phyloP scores from a whole-genome alignment of 495 filamentous ascomycete genomes.

The Gamarada debralockiae region DNA sequence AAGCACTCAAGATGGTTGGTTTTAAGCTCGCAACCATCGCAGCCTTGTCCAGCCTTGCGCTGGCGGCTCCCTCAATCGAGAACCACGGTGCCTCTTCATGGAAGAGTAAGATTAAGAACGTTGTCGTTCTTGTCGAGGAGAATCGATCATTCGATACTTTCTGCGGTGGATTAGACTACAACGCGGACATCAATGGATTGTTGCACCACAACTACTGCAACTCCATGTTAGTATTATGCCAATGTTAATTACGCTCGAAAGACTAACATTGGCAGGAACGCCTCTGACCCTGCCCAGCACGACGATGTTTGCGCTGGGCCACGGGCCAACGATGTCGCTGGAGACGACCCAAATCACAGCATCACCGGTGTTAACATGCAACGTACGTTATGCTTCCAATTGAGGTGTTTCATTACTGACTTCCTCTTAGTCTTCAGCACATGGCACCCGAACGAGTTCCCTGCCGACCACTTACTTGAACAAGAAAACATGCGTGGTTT shows the following conservation, averaged over 20 bases:
- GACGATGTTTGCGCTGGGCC: constrained; percentile 37
- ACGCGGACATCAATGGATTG: constrained; percentile 21
- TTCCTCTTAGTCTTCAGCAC: constrained; percentile 34
- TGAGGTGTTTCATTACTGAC: neutral
- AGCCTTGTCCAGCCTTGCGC: constrained; percentile 13
- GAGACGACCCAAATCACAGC: constrained; percentile 47
- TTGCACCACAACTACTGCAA: constrained; percentile 27
- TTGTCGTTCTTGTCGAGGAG: constrained; percentile 31
- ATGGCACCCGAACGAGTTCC: constrained; percentile 36
- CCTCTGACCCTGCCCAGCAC: constrained; percentile 31
- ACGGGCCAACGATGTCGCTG: constrained; percentile 39
- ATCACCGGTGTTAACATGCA: constrained; percentile 49
- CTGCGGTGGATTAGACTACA: constrained; percentile 26
- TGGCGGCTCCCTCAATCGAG: constrained; percentile 7
- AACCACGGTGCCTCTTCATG: neutral
- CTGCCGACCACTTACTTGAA: constrained; percentile 23
- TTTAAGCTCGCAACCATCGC: constrained; percentile 8
- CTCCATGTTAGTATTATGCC: constrained; percentile 9
- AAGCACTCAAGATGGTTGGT: constrained; percentile 11
- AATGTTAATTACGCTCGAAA: neutral
- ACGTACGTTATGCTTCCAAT: constrained; percentile 12
- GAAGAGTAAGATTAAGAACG: constrained; percentile 31
- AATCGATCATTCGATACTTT: constrained; percentile 32
- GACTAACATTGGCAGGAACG: constrained; percentile 28
- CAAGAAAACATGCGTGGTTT: constrained; percentile 42